phyloP scores from a whole-genome alignment of 208 protist species.

The Leishmania turanica region DNA sequence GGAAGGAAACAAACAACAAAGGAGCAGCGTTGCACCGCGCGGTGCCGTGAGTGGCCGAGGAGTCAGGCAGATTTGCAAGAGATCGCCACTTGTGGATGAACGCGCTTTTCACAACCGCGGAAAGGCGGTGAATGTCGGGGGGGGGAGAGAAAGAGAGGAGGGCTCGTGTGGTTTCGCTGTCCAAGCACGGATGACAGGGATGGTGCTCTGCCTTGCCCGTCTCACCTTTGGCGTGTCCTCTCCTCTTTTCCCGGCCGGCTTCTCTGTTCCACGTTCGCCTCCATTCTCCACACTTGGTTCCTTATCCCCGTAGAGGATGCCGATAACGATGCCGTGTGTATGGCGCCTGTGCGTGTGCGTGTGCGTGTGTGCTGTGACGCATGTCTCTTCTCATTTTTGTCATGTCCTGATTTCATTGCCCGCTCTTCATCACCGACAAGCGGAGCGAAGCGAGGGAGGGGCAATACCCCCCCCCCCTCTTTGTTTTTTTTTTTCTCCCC shows the following conservation, averaged over 20 bases:
- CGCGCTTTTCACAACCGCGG: not conserved
- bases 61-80: not conserved
- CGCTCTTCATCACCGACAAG: not conserved
- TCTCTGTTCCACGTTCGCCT: not conserved
- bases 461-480: not conserved
- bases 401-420: not conserved
- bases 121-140: not conserved
- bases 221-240: not conserved
- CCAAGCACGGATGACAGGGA: not conserved
- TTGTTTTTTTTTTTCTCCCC: constrained; percentile 6
- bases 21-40: not conserved
- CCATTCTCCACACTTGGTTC: not conserved
- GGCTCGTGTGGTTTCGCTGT: not conserved
- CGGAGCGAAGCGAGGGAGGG: not conserved
- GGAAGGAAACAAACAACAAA: not conserved
- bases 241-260: not conserved
- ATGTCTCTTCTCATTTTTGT: not conserved
- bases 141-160: not conserved
- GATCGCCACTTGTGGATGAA: not conserved
- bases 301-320: not conserved
- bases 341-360: not conserved
- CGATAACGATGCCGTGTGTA: not conserved
- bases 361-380: not conserved
- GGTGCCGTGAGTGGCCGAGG: not conserved
- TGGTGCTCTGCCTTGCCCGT: not conserved